Conservation (phyloP, 805 yeast genomes). For the Candida manassasensis region DNA sequence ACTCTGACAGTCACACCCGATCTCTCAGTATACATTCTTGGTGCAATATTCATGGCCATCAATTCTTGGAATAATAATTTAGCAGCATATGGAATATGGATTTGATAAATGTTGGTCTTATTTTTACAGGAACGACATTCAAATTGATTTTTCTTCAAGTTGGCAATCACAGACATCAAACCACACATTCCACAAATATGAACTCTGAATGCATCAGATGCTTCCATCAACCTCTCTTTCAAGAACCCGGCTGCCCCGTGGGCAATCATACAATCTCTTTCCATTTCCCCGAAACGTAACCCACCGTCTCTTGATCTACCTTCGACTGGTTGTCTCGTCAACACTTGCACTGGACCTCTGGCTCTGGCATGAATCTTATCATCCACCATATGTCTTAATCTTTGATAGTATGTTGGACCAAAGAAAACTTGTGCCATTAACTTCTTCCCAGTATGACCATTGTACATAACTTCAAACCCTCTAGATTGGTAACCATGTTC, state of each 20-base stretch:
- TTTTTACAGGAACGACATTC: conserved; percentile 98
- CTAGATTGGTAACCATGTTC: conserved; percentile 97
- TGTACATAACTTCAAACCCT: conserved; percentile 98
- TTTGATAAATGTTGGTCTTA: conserved; percentile 96
- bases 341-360: conserved; percentile 96
- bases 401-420: conserved; percentile 99
- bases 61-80: conserved; percentile 96
- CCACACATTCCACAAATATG: conserved; percentile 99
- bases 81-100: conserved; percentile 97
- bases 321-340: conserved; percentile 97
- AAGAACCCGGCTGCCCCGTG: conserved; percentile 99
- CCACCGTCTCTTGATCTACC: conserved; percentile 99
- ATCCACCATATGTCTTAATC: conserved; percentile 98
- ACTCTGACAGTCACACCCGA: conserved; percentile 50
- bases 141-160: conserved; percentile 93
- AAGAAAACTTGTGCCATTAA: conserved; percentile 97
- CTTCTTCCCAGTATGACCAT: conserved; percentile 98
- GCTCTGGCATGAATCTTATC: conserved; percentile 99
- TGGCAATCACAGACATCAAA: conserved; percentile 95
- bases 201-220: conserved; percentile 97
- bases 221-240: conserved; percentile 97
- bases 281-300: conserved; percentile 99
- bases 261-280: conserved; percentile 99
- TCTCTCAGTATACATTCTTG: conserved; percentile 93
- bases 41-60: conserved; percentile 99